Evolutionary conservation across 805 yeast genomes (phyloP).

Genomic region (Saccharomycopsis lassenensis): DNA sequence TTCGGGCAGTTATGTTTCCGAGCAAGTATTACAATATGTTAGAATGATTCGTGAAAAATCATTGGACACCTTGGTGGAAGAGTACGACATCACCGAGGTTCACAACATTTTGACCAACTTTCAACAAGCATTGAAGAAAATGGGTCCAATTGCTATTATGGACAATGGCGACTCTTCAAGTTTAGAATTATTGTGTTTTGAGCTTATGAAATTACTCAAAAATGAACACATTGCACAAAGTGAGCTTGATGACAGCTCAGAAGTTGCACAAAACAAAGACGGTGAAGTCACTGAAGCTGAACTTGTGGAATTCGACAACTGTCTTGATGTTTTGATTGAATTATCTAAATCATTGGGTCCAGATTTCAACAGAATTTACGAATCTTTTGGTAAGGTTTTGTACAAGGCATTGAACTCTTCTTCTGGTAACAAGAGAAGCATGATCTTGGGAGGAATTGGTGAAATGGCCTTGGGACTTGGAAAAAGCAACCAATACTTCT

Average conservation of each 20-base stretch:
- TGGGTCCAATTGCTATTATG: slow-evolving; percentile 66
- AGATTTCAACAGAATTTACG: slow-evolving; percentile 66
- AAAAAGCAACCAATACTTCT: slow-evolving; percentile 49
- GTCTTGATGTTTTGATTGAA: slow-evolving; percentile 74
- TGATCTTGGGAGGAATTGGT: slow-evolving; percentile 82
- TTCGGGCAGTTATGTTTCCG: slow-evolving; percentile 47
- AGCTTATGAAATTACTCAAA: slow-evolving; percentile 61
- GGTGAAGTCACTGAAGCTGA: slow-evolving; percentile 45
- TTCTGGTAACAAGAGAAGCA: slow-evolving; percentile 64
- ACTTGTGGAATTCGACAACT: slow-evolving; percentile 70
- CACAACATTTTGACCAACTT: slow-evolving; percentile 66
- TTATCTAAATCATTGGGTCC: slow-evolving; percentile 67
- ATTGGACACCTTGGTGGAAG: slow-evolving; percentile 54
- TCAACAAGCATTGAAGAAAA: slow-evolving; percentile 51
- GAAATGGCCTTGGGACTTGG: slow-evolving; percentile 76
- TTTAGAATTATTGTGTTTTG: slow-evolving; percentile 60
- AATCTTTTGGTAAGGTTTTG: slow-evolving; percentile 57
- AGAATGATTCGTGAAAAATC: slow-evolving; percentile 59
- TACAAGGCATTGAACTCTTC: slow-evolving; percentile 46
- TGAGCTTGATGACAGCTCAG: slow-evolving; percentile 58
- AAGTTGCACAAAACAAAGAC: too few species aligned
- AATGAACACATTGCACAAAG: slow-evolving; percentile 80
- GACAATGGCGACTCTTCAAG: slow-evolving; percentile 46
- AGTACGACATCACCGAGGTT: slow-evolving; percentile 76
- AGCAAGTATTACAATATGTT: slow-evolving; percentile 45